Evolutionary conservation across 495 filamentous ascomycete genomes (phyloP).

Genomic region (Platismatia glauca): DNA sequence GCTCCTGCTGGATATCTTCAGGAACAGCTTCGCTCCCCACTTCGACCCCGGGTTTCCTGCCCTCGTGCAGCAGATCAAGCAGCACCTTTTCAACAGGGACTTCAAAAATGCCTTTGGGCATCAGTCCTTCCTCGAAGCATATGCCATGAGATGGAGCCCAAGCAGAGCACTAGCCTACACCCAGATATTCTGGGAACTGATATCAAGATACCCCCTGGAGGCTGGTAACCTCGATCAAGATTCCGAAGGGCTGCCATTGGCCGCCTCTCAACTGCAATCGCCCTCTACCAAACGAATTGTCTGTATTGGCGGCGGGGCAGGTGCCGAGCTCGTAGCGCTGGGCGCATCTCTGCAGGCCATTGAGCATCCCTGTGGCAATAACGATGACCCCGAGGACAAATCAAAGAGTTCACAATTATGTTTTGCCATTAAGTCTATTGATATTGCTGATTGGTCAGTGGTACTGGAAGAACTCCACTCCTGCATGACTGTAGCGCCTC

Average conservation of each 20-base stretch:
- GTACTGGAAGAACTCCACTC: constrained; percentile 49
- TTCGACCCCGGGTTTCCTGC: constrained; percentile 35
- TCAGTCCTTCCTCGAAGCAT: constrained; percentile 60
- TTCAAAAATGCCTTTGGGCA: constrained; percentile 70
- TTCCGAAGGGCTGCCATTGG: not conserved
- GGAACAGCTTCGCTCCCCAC: constrained; percentile 43
- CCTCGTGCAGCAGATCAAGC: constrained; percentile 70
- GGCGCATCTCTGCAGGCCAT: constrained; percentile 34
- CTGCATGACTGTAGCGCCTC: constrained; percentile 30
- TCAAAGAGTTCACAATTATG: not conserved
- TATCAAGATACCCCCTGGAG: not conserved
- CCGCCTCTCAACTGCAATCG: not conserved
- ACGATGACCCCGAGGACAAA: not conserved
- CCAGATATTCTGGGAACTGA: constrained; percentile 6
- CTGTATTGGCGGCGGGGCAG: constrained; percentile 78
- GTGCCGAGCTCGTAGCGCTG: constrained; percentile 73
- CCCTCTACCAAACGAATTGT: constrained; percentile 34
- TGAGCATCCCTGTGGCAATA: not conserved
- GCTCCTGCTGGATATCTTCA: constrained; percentile 68
- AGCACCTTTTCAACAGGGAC: constrained; percentile 73
- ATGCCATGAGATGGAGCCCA: constrained; percentile 82
- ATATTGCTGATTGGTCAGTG: constrained; percentile 67
- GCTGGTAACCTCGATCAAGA: not conserved
- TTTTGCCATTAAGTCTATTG: constrained; percentile 57
- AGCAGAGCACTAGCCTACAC: constrained; percentile 71